Base-by-base conservation (phyloP, 768 basidiomycete species). In the Gautieria morchelliformis region DNA sequence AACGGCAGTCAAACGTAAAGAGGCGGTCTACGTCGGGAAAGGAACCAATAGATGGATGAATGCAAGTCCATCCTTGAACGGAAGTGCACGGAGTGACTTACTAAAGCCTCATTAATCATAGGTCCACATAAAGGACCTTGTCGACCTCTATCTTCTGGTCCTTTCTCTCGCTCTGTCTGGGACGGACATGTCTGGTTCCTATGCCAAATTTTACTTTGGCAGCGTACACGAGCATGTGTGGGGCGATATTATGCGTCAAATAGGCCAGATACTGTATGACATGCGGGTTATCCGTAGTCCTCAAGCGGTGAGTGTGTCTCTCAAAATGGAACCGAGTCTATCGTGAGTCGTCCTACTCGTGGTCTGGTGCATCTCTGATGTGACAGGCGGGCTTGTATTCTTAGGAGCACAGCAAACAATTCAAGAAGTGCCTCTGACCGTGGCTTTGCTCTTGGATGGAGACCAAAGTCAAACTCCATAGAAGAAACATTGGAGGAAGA, bases 121-220 rank as follows among this genome's bases (percentile, higher is more conserved):
- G 63, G 67, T 68, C 6, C 62, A 67, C 49, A 66, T 68, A 33
- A 49, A 52, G 12, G 67, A 68, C 52, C 59, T 67, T 12, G 59
- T 53, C 12, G 60, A 63, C 6, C 62, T 68, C 14, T 68, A 68
- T 58, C 33, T 58, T 52, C 51, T 68, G 19, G 62, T 68, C 1
- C 51, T 65, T 14, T 35, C 63, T 19, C 61, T 53, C 10, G 65
- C 66, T 15, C 46, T 67, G 33, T 60, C 62, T 7, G 62, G 59
- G 12, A 57, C 48, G 3, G 50, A 55, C 41, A 58, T 56, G n/a
- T 46, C 55, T 5, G 52, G 49, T 17, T 52, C 66, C n/a, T 67
- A 57, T 47, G 60, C 52, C 2, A 63, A 63, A 33, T 68, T 67
- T 48, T 66, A 60, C 50, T 68, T 61, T 52, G 66, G 61, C 15